phyloP scores from a whole-genome alignment of 2,329 filamentous ascomycete genomes.

The Beauveria caledonica region DNA sequence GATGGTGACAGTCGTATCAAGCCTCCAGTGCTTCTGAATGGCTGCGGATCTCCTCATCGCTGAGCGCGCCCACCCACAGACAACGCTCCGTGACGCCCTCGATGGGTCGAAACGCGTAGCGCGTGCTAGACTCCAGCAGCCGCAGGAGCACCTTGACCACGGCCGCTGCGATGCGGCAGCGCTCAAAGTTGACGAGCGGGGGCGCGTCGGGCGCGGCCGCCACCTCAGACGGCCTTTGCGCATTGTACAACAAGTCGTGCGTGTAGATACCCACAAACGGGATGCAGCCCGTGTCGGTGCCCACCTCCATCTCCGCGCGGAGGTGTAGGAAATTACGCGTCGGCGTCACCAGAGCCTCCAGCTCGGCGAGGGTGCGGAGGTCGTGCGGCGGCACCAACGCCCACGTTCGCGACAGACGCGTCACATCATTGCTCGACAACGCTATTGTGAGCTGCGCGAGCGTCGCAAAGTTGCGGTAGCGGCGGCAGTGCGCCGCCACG shows the following conservation, averaged over 20 bases:
- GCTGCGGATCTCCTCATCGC: slow-evolving; percentile 63
- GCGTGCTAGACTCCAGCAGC: slow-evolving; percentile 69
- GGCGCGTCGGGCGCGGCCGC: slow-evolving; percentile 57
- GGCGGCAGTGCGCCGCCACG: slow-evolving; percentile 67
- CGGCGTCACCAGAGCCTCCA: slow-evolving; percentile 68
- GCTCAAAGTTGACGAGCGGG: slow-evolving; percentile 74
- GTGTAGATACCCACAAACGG: slow-evolving; percentile 80
- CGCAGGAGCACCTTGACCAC: slow-evolving; percentile 74
- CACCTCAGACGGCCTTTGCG: slow-evolving; percentile 68
- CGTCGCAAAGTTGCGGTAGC: slow-evolving; percentile 74
- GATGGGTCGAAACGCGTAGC: slow-evolving; percentile 65
- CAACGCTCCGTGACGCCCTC: slow-evolving; percentile 72
- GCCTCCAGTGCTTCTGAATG: slow-evolving; percentile 43
- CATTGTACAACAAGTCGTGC: slow-evolving; percentile 74
- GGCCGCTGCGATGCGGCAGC: slow-evolving; percentile 64
- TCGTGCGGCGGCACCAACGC: slow-evolving; percentile 58
- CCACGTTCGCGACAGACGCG: slow-evolving; percentile 64
- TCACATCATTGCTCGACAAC: slow-evolving; percentile 63
- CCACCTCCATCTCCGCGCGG: slow-evolving; percentile 68
- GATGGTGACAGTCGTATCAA: not conserved
- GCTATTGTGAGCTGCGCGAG: slow-evolving; percentile 75
- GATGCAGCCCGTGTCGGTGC: slow-evolving; percentile 64
- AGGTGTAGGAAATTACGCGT: slow-evolving; percentile 70
- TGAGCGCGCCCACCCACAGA: slow-evolving; percentile 74
- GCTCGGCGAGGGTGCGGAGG: slow-evolving; percentile 54